phyloP scores from a whole-genome alignment of 179 eudicot species.

The Spinacia oleracea region DNA sequence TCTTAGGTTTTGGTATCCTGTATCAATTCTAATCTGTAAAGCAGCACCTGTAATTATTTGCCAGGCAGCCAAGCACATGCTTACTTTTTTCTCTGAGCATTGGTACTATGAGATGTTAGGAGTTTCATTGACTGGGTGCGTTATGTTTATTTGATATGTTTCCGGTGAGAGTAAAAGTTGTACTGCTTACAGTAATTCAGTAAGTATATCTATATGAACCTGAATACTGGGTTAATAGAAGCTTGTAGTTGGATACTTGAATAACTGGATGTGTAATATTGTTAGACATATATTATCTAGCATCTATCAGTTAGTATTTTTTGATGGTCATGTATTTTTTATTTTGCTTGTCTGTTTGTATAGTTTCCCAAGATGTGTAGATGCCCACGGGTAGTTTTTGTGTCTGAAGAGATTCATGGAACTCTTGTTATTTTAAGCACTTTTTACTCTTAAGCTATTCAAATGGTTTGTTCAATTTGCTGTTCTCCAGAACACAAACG shows the following conservation, averaged over 20 bases:
- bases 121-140: not conserved
- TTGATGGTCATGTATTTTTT: not conserved
- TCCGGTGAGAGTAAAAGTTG: not conserved
- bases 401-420: not conserved
- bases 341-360: not conserved
- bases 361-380: not conserved
- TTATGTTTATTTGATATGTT: not conserved
- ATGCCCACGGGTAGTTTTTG: not conserved
- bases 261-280: not conserved
- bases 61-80: not conserved
- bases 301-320: not conserved
- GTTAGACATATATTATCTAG: not conserved
- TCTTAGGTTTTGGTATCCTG: too few relatives aligned
- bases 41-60: not conserved
- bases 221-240: not conserved
- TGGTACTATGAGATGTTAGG: not conserved
- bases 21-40: not conserved
- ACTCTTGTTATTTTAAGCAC: too few relatives aligned
- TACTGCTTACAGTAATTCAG: too few relatives aligned
- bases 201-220: not conserved
- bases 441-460: not conserved
- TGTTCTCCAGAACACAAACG: conserved; percentile 71
- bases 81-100: not conserved
- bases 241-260: not conserved
- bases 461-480: conserved; percentile 11